Evolutionary conservation across 2,329 filamentous ascomycete species (phyloP).

Genomic region (Epichloe bromicola): DNA sequence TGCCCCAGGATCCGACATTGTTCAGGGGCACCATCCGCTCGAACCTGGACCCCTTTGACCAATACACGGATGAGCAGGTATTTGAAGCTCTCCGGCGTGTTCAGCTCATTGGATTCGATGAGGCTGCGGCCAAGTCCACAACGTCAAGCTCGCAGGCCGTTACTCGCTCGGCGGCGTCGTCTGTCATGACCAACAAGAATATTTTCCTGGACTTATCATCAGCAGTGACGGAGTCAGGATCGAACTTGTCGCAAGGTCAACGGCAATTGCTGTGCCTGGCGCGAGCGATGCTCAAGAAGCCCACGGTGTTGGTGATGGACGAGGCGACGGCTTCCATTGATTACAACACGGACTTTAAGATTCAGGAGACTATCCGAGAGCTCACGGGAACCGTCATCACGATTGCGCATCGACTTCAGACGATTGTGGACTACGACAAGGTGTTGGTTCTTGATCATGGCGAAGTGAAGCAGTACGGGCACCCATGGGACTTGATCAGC

Average conservation of each 20-base stretch:
- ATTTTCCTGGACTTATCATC: conserved; percentile 81
- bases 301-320: conserved; percentile 96
- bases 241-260: conserved; percentile 91
- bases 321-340: conserved; percentile 97
- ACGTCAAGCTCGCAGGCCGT: conserved; percentile 7
- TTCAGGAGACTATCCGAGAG: conserved; percentile 92
- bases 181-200: conserved; percentile 71
- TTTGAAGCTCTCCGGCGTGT: conserved; percentile 78
- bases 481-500: conserved; percentile 70
- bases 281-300: conserved; percentile 78
- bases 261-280: conserved; percentile 89
- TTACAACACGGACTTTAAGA: conserved; percentile 89
- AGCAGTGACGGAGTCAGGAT: conserved; percentile 75
- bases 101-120: conserved; percentile 62
- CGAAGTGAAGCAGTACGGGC: conserved; percentile 74
- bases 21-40: conserved; percentile 85
- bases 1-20: conserved; percentile 90
- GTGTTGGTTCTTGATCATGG: conserved; percentile 90
- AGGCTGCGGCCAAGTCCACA: conserved; percentile 19
- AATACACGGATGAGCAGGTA: conserved; percentile 83
- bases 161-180: conserved; percentile 12
- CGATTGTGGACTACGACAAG: conserved; percentile 97
- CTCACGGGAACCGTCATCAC: conserved; percentile 89
- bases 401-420: conserved; percentile 89
- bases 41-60: conserved; percentile 84